A percentile compares a stretch with the other conserved stretches of the same genome.
phyloP scores from a whole-genome alignment of 2,329 filamentous ascomycete species.

The Malbranchea zuffiana region DNA sequence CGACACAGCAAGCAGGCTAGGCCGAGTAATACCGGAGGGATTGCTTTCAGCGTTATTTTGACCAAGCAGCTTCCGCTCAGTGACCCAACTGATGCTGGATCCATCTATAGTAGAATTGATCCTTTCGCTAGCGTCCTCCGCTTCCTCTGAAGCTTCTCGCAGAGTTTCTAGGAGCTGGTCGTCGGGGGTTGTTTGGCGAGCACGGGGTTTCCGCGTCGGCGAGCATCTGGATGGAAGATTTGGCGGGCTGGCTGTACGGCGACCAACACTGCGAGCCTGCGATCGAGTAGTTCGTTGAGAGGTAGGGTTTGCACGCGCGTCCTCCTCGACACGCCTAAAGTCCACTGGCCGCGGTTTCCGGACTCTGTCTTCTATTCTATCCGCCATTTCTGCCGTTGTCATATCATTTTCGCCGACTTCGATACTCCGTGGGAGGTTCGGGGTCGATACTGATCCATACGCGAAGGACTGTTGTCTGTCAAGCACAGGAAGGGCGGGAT shows the following conservation, averaged over 20 bases:
- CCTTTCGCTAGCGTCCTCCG: slow-evolving; percentile 2
- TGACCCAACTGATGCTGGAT: slow-evolving; percentile 16
- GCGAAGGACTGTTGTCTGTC: slow-evolving; percentile 32
- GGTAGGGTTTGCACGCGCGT: slow-evolving; percentile 9
- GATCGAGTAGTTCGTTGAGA: slow-evolving; percentile 10
- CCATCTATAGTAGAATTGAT: slow-evolving; percentile 7
- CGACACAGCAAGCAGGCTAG: no score
- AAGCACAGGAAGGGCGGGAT: slow-evolving; percentile 27
- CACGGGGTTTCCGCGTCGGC: not conserved
- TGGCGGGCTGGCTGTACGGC: slow-evolving; percentile 5
- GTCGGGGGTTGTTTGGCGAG: slow-evolving; percentile 16
- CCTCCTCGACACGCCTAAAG: slow-evolving; percentile 18
- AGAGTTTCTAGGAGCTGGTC: slow-evolving; percentile 17
- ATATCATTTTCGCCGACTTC: slow-evolving; percentile 22
- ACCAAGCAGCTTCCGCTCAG: slow-evolving; percentile 12
- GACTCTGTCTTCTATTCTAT: slow-evolving; percentile 22
- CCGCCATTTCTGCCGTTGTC: slow-evolving; percentile 25
- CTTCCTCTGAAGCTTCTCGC: slow-evolving; percentile 16
- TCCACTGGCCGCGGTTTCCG: slow-evolving; percentile 12
- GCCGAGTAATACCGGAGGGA: not conserved
- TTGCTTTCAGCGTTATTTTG: not conserved
- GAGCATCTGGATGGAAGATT: not conserved
- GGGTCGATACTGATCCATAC: slow-evolving; percentile 30
- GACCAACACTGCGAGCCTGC: slow-evolving; percentile 1
- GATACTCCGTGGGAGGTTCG: slow-evolving; percentile 27